These are phyloP conservation scores for Fusarium secorum DNA, from an alignment of 2,329 filamentous ascomycete species.

Conservation along the genomic window DNA sequence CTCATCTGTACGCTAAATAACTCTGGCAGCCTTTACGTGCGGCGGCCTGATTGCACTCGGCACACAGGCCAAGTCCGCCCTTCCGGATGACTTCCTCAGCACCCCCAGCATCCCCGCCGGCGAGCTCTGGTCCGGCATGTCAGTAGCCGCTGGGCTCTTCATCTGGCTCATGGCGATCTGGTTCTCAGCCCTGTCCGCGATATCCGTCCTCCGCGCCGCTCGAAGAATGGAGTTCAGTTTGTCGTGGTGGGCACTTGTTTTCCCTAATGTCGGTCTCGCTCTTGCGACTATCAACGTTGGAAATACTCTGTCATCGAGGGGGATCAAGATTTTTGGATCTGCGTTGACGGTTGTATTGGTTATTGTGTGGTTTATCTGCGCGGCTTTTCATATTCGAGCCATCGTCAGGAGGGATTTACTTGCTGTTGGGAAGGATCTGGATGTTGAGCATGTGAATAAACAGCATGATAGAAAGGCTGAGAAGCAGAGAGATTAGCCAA, in stretches of 20 bases:
- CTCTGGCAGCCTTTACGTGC: neutral
- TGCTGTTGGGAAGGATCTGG: constrained; percentile 14
- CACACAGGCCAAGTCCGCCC: neutral
- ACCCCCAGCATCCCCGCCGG: neutral
- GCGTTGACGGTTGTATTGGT: neutral
- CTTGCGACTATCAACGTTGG: constrained; percentile 15
- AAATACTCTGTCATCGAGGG: neutral
- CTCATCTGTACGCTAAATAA: accelerated
- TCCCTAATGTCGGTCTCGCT: constrained; percentile 16
- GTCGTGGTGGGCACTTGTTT: constrained; percentile 13
- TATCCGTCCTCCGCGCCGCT: neutral
- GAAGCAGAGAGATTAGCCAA: neutral
- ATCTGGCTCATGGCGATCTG: constrained; percentile 20
- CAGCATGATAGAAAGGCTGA: constrained; percentile 5
- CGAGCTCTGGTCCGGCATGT: constrained; percentile 8
- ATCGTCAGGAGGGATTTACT: neutral
- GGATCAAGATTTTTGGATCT: neutral
- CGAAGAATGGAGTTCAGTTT: constrained; percentile 8
- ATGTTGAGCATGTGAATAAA: constrained; percentile 3
- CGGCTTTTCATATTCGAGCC: neutral
- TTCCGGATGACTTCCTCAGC: constrained; percentile 1
- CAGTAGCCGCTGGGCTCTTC: constrained; percentile 7
- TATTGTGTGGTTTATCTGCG: constrained; percentile 4
- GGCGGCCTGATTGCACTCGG: constrained; percentile 5
- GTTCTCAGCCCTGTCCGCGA: neutral